phyloP scores from a whole-genome alignment of 441 rosid species.

The Mallotus repandus region DNA sequence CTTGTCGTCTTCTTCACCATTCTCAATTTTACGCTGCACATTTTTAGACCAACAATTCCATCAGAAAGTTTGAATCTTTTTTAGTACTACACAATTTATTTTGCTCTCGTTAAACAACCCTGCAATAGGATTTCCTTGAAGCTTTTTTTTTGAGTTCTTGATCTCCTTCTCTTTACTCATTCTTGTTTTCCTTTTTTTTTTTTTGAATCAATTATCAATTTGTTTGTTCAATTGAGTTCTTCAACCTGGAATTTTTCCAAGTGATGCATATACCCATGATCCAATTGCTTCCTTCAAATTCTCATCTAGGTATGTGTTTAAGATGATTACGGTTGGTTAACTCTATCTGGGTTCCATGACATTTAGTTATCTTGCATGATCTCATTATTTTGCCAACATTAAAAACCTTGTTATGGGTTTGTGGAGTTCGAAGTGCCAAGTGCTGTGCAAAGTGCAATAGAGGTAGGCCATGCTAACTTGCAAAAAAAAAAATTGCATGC shows the following conservation, averaged over 20 bases:
- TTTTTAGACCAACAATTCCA: background rate
- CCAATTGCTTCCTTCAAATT: conserved; percentile 1
- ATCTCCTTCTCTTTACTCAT: background rate
- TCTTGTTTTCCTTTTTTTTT: background rate
- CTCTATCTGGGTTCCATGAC: background rate
- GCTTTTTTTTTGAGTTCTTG: background rate
- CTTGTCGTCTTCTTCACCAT: background rate
- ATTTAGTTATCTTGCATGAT: background rate
- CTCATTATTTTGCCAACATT: conserved; percentile 35
- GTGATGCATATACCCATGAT: background rate
- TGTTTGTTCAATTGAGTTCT: background rate
- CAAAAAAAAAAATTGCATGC: background rate
- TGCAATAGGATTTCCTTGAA: background rate
- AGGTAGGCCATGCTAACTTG: conserved; percentile 41
- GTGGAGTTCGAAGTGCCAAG: conserved; percentile 77
- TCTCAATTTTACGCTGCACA: background rate
- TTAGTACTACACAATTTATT: background rate
- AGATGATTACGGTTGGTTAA: background rate
- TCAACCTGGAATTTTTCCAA: background rate
- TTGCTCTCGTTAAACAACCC: background rate
- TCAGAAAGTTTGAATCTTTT: background rate
- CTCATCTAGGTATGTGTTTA: conserved; percentile 14
- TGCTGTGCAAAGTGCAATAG: conserved; percentile 77
- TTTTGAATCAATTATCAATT: background rate
- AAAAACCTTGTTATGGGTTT: conserved; percentile 89